Conservation (phyloP, 2,329 filamentous ascomycete genomes). For the Aspergillus spinulosporus region DNA sequence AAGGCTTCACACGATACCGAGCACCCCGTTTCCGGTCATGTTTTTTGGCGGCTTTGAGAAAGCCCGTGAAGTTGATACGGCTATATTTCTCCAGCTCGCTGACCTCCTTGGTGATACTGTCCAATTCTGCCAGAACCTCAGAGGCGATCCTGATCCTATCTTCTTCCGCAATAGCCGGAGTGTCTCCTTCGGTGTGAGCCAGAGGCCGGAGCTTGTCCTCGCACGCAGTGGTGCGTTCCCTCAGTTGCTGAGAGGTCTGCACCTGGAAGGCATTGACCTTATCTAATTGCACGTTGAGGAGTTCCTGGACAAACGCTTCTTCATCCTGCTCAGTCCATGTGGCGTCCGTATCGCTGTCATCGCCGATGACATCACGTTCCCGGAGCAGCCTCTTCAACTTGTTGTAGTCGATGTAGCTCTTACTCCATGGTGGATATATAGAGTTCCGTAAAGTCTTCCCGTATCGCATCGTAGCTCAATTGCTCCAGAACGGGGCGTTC, state of each 20-base stretch:
- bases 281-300: conserved; percentile 91
- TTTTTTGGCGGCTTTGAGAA: conserved; percentile 98
- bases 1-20: conserved; percentile 82
- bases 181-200: conserved; percentile 39
- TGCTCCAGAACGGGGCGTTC: background rate
- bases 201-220: conserved; percentile 65
- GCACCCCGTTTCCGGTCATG: conserved; percentile 90
- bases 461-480: conserved; percentile 72
- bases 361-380: conserved; percentile 63
- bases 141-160: conserved; percentile 57
- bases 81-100: conserved; percentile 94
- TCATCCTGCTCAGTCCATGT: conserved; percentile 93
- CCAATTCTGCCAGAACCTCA: conserved; percentile 75
- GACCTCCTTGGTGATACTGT: conserved; percentile 84
- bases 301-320: conserved; percentile 88
- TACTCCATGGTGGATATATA: conserved; percentile 84
- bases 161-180: conserved; percentile 43
- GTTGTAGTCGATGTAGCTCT: conserved; percentile 91
- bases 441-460: conserved; percentile 81
- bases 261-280: conserved; percentile 91
- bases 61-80: conserved; percentile 94
- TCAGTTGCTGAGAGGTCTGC: conserved; percentile 74
- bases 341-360: conserved; percentile 54
- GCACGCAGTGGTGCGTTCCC: conserved; percentile 73
- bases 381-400: conserved; percentile 88